Conservation (phyloP, 2,329 filamentous ascomycete genomes). For the Myriosclerotinia curreyana region DNA sequence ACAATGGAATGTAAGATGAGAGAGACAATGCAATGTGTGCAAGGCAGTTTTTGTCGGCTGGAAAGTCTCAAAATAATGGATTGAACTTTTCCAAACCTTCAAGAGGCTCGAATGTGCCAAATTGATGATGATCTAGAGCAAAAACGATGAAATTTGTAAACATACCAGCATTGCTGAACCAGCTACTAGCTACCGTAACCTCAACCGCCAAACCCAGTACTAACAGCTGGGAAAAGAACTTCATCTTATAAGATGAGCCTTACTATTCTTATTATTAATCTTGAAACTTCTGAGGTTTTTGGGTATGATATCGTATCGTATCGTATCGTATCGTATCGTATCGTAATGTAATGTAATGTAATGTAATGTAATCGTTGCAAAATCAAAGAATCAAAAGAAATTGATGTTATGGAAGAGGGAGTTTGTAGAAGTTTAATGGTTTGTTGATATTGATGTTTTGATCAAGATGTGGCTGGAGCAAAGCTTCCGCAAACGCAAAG, state of each 20-base stretch:
- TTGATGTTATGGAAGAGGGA: not conserved
- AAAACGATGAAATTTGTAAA: slow-evolving; percentile 26
- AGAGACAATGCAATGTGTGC: slow-evolving; percentile 3
- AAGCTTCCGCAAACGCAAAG: slow-evolving; percentile 13
- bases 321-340: too few relatives aligned
- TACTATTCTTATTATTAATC: not conserved
- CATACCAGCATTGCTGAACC: slow-evolving; percentile 85
- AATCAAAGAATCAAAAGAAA: not conserved
- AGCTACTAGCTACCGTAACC: slow-evolving; percentile 68
- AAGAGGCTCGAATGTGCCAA: slow-evolving; percentile 13
- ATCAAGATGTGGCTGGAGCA: slow-evolving; percentile 17
- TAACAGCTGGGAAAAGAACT: slow-evolving; percentile 67
- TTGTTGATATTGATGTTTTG: slow-evolving; percentile 7
- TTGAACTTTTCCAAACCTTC: slow-evolving; percentile 14
- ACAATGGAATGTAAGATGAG: not conserved
- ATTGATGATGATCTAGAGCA: not conserved
- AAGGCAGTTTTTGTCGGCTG: not conserved
- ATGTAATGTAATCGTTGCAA: slow-evolving; percentile 3
- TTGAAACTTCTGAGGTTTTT: not conserved
- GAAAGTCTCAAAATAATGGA: not conserved
- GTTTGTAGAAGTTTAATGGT: not conserved
- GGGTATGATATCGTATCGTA: too few relatives aligned
- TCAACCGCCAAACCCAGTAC: slow-evolving; percentile 70
- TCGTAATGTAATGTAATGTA: too few relatives aligned
- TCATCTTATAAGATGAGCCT: slow-evolving; percentile 55